Conservation (phyloP, 805 yeast genomes). For the Saccharomycopsis sp. region DNA sequence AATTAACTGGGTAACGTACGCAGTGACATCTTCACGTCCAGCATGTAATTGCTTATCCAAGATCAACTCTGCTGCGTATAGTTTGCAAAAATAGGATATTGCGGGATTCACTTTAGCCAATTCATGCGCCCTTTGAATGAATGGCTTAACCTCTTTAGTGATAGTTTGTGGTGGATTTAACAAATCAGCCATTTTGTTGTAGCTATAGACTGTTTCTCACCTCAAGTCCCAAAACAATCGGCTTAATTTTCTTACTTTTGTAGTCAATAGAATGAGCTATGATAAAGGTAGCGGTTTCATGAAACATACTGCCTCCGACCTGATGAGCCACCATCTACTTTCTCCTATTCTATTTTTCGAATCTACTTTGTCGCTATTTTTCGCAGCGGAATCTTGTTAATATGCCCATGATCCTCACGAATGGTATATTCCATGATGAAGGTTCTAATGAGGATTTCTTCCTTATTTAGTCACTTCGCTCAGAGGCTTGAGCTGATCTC, state of each 20-base stretch:
- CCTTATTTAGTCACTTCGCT: too few relatives aligned
- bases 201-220: neutral
- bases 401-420: too few relatives aligned
- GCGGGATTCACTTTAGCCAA: slow-evolving; percentile 52
- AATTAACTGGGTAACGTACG: slow-evolving; percentile 52
- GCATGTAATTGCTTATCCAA: slow-evolving; percentile 55
- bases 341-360: neutral
- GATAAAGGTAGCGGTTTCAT: too few relatives aligned
- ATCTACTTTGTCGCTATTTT: too few relatives aligned
- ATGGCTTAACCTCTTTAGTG: slow-evolving; percentile 37
- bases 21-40: slow-evolving; percentile 46
- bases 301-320: too few relatives aligned
- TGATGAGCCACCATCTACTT: neutral
- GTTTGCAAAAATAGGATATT: slow-evolving; percentile 63
- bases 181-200: neutral
- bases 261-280: neutral
- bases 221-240: neutral
- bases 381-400: too few relatives aligned
- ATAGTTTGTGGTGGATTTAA: slow-evolving; percentile 27
- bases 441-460: too few relatives aligned
- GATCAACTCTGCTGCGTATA: slow-evolving; percentile 70
- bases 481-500: too few relatives aligned
- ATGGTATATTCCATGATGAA: too few relatives aligned
- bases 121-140: slow-evolving; percentile 50
- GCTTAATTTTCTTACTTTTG: neutral